These are phyloP conservation scores for Astragalus glycyphyllos DNA, from an alignment of 306 rosid genomes.

Conservation along the genomic window DNA sequence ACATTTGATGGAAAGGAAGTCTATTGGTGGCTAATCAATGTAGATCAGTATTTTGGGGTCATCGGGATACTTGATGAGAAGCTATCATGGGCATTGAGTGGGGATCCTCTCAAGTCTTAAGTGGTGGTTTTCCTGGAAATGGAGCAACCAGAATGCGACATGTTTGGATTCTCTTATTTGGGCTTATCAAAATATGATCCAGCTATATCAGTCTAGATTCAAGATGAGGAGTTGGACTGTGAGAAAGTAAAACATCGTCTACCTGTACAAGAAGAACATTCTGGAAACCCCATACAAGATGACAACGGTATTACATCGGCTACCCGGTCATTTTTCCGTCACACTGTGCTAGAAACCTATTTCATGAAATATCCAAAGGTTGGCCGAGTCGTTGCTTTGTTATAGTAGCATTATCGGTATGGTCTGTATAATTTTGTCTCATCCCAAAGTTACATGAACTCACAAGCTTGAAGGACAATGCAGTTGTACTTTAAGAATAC, in stretches of 20 bases:
- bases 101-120: neutral
- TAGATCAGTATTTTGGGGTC: neutral
- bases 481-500: neutral
- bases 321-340: neutral
- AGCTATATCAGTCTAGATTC: neutral
- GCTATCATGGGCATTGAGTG: neutral
- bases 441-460: neutral
- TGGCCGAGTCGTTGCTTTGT: neutral
- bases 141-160: neutral
- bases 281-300: neutral
- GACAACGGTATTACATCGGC: neutral
- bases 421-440: neutral
- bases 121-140: neutral
- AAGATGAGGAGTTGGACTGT: neutral
- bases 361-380: neutral
- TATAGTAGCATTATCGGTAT: neutral
- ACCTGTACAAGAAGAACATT: neutral
- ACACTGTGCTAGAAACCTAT: neutral
- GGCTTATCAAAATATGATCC: neutral
- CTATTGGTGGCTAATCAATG: neutral
- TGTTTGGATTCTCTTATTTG: too few relatives aligned
- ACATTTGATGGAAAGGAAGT: conserved; percentile 27
- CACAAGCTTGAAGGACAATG: neutral
- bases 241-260: neutral
- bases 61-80: neutral